phyloP scores from a whole-genome alignment of 2,329 filamentous ascomycete species.

The Microsporum canis region DNA sequence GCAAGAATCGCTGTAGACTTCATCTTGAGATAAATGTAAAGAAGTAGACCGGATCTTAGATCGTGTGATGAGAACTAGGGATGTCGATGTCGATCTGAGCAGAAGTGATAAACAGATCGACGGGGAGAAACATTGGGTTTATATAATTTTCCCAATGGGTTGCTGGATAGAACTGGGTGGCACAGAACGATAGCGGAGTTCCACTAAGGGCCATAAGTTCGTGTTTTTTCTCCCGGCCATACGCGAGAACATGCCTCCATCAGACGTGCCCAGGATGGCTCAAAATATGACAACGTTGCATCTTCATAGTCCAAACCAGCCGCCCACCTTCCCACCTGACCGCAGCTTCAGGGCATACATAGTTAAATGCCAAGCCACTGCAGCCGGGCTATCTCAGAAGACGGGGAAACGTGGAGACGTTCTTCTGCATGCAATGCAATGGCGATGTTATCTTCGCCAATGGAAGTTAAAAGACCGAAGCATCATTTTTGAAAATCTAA shows the following conservation, averaged over 20 bases:
- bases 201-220: neutral
- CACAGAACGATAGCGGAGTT: neutral
- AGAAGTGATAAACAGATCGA: neutral
- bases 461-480: neutral
- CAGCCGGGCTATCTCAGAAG: neutral
- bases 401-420: neutral
- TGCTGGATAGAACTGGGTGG: neutral
- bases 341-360: neutral
- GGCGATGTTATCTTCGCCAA: neutral
- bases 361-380: neutral
- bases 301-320: neutral
- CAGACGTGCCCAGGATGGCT: neutral
- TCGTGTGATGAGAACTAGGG: neutral
- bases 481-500: neutral
- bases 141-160: conserved; percentile 7
- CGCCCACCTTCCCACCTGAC: neutral
- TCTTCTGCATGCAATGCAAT: neutral
- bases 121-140: conserved; percentile 10
- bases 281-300: neutral
- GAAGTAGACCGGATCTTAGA: neutral
- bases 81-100: neutral
- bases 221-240: neutral
- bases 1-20: conserved; percentile 14
- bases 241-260: neutral
- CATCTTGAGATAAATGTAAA: conserved; percentile 9